phyloP scores from a whole-genome alignment of 352 stramenopile genomes.

The Globisporangium rhizosaccharum region DNA sequence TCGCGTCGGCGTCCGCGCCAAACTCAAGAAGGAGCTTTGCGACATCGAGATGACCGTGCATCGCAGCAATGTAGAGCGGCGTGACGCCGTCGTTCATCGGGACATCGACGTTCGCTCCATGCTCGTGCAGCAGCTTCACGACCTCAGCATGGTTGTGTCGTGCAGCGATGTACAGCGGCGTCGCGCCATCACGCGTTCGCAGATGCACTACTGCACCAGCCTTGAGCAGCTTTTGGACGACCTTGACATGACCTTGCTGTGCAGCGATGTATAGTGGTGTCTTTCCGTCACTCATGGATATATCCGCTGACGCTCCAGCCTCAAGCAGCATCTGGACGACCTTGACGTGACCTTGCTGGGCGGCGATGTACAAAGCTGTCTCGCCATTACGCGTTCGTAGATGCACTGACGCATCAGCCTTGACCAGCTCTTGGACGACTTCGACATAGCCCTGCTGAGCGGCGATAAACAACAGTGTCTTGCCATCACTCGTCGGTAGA shows the following conservation, averaged over 20 bases:
- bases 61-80: neutral
- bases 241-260: conserved; percentile 14
- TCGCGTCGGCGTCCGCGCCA: neutral
- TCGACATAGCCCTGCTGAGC: too few relatives aligned
- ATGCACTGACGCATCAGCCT: too few relatives aligned
- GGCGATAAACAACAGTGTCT: too few relatives aligned
- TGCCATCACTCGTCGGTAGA: too few relatives aligned
- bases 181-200: neutral
- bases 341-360: too few relatives aligned
- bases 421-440: too few relatives aligned
- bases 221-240: neutral
- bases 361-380: too few relatives aligned
- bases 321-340: too few relatives aligned
- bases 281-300: conserved; percentile 8
- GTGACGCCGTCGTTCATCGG: neutral
- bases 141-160: neutral
- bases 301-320: conserved; percentile 24
- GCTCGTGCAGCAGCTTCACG: neutral
- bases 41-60: neutral
- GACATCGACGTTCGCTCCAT: neutral
- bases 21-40: neutral
- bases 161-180: neutral
- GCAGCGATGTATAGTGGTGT: conserved; percentile 4
- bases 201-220: neutral
- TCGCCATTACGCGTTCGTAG: too few relatives aligned